phyloP scores from a whole-genome alignment of 208 protist genomes.

The Crithidia expoeki region DNA sequence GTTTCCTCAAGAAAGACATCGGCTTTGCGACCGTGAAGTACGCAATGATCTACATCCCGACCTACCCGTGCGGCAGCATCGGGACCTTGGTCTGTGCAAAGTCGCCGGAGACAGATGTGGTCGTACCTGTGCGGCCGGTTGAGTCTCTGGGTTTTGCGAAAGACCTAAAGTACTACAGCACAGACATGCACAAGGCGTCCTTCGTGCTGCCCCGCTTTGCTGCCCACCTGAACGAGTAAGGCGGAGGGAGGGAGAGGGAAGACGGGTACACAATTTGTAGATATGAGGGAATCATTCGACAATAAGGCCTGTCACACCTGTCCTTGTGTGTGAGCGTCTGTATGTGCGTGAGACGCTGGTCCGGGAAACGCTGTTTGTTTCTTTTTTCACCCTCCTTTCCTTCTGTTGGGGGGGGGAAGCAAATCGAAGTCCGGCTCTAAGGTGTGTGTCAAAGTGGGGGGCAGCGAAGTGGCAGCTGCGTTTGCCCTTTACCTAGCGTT shows the following conservation, averaged over 20 bases:
- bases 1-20: constrained; percentile 77
- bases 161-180: constrained; percentile 88
- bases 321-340: no score
- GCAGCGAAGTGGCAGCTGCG: no score
- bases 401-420: no score
- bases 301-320: no score
- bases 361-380: no score
- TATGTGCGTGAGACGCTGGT: no score
- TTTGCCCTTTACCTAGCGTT: no score
- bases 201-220: constrained; percentile 87
- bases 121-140: constrained; percentile 65
- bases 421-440: no score
- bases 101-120: constrained; percentile 55
- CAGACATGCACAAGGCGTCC: constrained; percentile 77
- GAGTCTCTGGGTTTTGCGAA: constrained; percentile 70
- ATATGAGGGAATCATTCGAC: not conserved
- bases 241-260: not conserved
- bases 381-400: no score
- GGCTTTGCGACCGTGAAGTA: constrained; percentile 91
- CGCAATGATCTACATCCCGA: constrained; percentile 92
- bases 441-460: no score
- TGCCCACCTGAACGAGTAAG: constrained; percentile 63
- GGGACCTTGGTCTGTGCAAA: constrained; percentile 88
- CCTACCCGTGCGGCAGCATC: constrained; percentile 94
- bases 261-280: constrained; percentile 1